Evolutionary conservation across 768 basidiomycete genomes (phyloP), one percentile per base, ranked within the genome.

Genomic region (Crassisporium funariophilum): DNA sequence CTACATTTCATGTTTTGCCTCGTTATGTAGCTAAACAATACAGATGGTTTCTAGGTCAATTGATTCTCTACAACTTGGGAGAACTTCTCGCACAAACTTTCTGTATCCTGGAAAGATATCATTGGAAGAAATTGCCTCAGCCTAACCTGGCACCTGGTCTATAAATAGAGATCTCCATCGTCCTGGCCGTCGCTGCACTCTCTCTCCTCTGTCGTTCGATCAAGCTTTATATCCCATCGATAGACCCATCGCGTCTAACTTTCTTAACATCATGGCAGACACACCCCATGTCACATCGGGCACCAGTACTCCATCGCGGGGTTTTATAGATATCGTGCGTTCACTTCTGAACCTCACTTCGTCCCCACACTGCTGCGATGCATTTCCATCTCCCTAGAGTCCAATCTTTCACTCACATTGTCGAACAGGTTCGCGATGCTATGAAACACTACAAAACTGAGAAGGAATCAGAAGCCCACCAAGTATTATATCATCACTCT

Each of bases 381-480:
- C 76, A 74, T 57, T 73, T 75, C 60, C 75, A 75, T 52, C 64
- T 79, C 38, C 75, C 75, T 40, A 70, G 61, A 23, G 64, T 70
- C 22, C 65, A 67, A 41, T 74, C 75, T 12, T 71, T 78, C 47
- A 63, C 76, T 58, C 62, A 77, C 51, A 50, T 76, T 50, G 54
- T 80, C 34, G 68, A 77, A 21, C 82, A 90, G 86, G 81, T 88
- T 22, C 75, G 75, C 50, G 82, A 86, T 60, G 82, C 75, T 29
- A 78, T 88, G 64, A 83, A 77, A 54, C 78, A 80, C 47, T 76
- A 78, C 68, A 84, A 75, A 56, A 79, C 86, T 44, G 92, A 94
- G 62, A 80, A 84, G 51, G 87, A 93, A 43, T 93, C 91, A 1
- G 90, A 93, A 67, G 91, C 91, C 7, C 92, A 95, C 65, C 82